These are phyloP conservation scores for Jackrogersella multiformis DNA, from an alignment of 495 filamentous ascomycete genomes.

Conservation along the genomic window DNA sequence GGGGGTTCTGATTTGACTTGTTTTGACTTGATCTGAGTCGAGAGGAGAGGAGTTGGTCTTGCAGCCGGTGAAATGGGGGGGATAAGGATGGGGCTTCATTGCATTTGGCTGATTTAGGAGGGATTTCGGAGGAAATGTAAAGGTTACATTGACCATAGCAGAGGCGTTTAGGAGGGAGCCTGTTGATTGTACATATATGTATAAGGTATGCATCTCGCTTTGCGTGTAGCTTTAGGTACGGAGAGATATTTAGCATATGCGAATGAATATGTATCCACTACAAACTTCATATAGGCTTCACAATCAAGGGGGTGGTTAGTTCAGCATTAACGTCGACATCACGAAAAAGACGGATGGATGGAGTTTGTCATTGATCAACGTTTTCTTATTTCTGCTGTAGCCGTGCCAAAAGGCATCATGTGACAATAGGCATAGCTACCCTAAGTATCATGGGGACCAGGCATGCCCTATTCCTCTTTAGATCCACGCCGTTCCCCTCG, in stretches of 20 bases:
- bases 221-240: background rate
- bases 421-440: slow-evolving; percentile 57
- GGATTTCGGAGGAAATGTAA: background rate
- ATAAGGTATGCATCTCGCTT: too few relatives aligned
- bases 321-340: background rate
- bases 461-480: slow-evolving; percentile 50
- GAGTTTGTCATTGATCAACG: slow-evolving; percentile 33
- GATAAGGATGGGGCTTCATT: background rate
- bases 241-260: too few relatives aligned
- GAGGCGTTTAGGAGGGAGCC: slow-evolving; percentile 1
- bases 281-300: too few relatives aligned
- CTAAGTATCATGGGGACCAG: slow-evolving; percentile 67
- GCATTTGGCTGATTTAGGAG: background rate
- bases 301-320: background rate
- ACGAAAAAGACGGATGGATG: background rate
- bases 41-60: background rate
- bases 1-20: too few relatives aligned
- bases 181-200: background rate
- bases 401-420: slow-evolving; percentile 63
- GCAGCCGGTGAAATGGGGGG: background rate
- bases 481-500: slow-evolving; percentile 71
- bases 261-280: too few relatives aligned
- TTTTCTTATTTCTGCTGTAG: slow-evolving; percentile 56
- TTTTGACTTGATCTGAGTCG: too few relatives aligned
- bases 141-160: slow-evolving; percentile 16